Evolutionary conservation across 352 stramenopile species (phyloP).

Genomic region (Aphanomyces astaci): DNA sequence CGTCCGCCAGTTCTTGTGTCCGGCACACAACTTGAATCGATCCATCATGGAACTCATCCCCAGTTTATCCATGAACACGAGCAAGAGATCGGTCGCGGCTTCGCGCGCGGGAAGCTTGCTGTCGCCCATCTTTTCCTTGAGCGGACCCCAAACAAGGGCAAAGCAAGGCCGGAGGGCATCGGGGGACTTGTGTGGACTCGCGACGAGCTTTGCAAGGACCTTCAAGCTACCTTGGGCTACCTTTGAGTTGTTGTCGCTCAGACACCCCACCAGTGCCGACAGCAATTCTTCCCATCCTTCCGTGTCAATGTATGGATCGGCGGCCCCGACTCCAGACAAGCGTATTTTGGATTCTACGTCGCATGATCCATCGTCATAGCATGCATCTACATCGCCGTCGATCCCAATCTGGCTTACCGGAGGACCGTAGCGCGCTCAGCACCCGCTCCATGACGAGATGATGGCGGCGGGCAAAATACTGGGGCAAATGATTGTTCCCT

Average conservation of each 20-base stretch:
- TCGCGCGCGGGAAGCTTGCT: conserved; percentile 39
- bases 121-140: conserved; percentile 69
- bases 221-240: conserved; percentile 56
- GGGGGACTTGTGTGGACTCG: conserved; percentile 35
- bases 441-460: conserved; percentile 8
- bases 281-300: conserved; percentile 44
- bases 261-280: conserved; percentile 50
- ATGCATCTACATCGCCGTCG: background rate
- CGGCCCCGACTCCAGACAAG: conserved; percentile 46
- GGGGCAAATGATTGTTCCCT: conserved; percentile 2
- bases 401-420: conserved; percentile 14
- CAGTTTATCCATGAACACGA: conserved; percentile 54
- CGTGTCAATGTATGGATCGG: conserved; percentile 21
- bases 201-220: conserved; percentile 48
- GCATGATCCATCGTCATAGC: background rate
- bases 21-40: conserved; percentile 38
- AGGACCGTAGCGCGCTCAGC: conserved; percentile 22
- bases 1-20: conserved; percentile 80
- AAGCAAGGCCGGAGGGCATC: conserved; percentile 41
- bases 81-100: conserved; percentile 52
- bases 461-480: background rate
- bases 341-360: conserved; percentile 72
- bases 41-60: conserved; percentile 55
- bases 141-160: conserved; percentile 55
- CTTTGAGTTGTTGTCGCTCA: conserved; percentile 81